Conservation (phyloP, 495 filamentous ascomycete genomes). For the Talaromyces borbonicus region DNA sequence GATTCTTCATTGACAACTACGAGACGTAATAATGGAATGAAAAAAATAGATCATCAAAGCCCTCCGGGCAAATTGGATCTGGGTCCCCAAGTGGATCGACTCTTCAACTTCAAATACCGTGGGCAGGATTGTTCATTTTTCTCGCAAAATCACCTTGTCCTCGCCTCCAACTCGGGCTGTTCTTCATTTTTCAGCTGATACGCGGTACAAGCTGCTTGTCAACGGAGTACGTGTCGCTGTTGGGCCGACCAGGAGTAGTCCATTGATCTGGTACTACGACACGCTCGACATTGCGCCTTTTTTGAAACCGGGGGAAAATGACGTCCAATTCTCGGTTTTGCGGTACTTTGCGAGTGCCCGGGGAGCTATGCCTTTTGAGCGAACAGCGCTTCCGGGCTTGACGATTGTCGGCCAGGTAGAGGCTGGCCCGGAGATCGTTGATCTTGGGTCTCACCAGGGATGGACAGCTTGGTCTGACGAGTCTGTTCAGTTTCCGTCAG, state of each 20-base stretch:
- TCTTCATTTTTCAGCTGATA: conserved; percentile 30
- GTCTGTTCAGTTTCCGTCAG: conserved; percentile 22
- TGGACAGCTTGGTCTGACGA: conserved; percentile 22
- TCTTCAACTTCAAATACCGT: conserved; percentile 19
- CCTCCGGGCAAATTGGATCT: conserved; percentile 30
- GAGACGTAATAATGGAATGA: too few species aligned
- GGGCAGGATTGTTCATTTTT: conserved; percentile 23
- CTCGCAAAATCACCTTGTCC: conserved; percentile 12
- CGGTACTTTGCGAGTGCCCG: conserved; percentile 22
- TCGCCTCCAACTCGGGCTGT: conserved; percentile 8
- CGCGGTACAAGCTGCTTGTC: conserved; percentile 28
- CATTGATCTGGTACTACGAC: conserved; percentile 31
- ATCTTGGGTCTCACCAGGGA: conserved; percentile 13
- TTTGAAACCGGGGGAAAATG: conserved; percentile 20
- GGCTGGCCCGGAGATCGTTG: conserved; percentile 10
- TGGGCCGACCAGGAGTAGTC: conserved; percentile 24
- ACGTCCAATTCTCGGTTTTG: conserved; percentile 20
- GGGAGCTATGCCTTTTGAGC: conserved; percentile 26
- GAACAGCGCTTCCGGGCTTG: not conserved
- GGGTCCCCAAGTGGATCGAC: conserved; percentile 26
- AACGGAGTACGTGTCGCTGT: conserved; percentile 26
- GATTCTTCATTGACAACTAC: too few species aligned
- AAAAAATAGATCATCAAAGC: conserved; percentile 24
- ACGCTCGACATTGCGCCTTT: conserved; percentile 25
- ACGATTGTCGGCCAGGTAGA: conserved; percentile 10